A percentile compares a stretch with the other conserved stretches of the same genome.
These are phyloP conservation scores for Micractinium sp. DNA, from an alignment of 139 green algal species.

Conservation along the genomic window DNA sequence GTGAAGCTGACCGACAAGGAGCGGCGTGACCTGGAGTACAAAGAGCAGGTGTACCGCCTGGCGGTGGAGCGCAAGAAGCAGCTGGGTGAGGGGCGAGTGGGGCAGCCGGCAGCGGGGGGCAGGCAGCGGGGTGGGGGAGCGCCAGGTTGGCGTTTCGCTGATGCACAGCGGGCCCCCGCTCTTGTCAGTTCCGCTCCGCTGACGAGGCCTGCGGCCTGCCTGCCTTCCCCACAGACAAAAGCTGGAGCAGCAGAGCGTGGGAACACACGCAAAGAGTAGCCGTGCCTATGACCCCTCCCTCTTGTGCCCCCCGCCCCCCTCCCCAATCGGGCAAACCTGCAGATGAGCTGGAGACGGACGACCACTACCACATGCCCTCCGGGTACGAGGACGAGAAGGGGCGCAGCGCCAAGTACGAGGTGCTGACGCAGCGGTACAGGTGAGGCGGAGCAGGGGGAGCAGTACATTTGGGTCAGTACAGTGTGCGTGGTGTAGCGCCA, in stretches of 20 bases:
- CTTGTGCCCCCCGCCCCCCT: neutral
- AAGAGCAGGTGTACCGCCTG: conserved; percentile 77
- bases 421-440: conserved; percentile 76
- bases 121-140: too few relatives aligned
- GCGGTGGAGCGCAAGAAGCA: conserved; percentile 81
- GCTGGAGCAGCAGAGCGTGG: too few relatives aligned
- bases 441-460: conserved; percentile 16
- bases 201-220: too few relatives aligned
- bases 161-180: too few relatives aligned
- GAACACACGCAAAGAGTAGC: too few relatives aligned
- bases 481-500: too few relatives aligned
- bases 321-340: neutral
- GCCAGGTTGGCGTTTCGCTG: too few relatives aligned
- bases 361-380: conserved; percentile 90
- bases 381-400: conserved; percentile 75
- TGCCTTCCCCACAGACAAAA: too few relatives aligned
- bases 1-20: conserved; percentile 85
- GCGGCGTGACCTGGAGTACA: conserved; percentile 84
- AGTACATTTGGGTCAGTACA: neutral
- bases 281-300: too few relatives aligned
- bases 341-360: conserved; percentile 79
- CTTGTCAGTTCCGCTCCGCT: too few relatives aligned
- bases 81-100: conserved; percentile 57
- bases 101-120: neutral
- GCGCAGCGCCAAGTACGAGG: conserved; percentile 65